Base-by-base conservation (phyloP, 768 basidiomycete species). In the Lactarius tabidus region DNA sequence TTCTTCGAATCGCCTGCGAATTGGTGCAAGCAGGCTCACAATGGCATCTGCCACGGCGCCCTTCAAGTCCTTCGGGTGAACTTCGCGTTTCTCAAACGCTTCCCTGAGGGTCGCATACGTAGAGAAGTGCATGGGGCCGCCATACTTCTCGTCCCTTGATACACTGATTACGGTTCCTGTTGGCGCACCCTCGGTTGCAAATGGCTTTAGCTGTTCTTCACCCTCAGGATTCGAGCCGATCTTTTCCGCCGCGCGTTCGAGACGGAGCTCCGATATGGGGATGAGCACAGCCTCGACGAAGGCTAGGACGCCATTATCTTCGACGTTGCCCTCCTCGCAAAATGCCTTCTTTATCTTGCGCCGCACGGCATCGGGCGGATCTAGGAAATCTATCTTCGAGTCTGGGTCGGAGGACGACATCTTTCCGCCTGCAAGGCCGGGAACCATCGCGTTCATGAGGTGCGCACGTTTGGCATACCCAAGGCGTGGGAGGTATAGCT, bases 361-460 rank as follows among this genome's bases (percentile, higher is more conserved):
- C 72, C 89, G 88, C 57, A 98, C 84, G 48, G 80, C 84, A 33
- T 91, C 90, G 0, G 95, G 87, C 4, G 86, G 74, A 75, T 98
- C 96, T 67, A 99, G 86, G 77, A 98, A 93, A 79, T 99, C 97
- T 74, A 98, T 96, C 77, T 99, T 99, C 68, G 91, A 95, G 75
- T 97, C 93, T 35, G 94, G 94, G 71, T 98, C 96, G 1, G 96
- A 98, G 1, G 95, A 89, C 18, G 95, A 97, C 97, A 99, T 98
- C 74, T 99, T 99, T 20, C 93, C 92, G 36, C 95, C 95, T 51
- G 88, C 87, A 38, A 97, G 82, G 52, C 95, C 95, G 35, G 95
- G 95, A 0, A 98, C 93, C 95, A 98, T 98, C 38, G 85, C 80
- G 77, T 98, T 99, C 97, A 99, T 99, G 53, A 99, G 81, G 75